Conservation (phyloP, 345 rosid genomes). For the Corchorus capsularis region DNA sequence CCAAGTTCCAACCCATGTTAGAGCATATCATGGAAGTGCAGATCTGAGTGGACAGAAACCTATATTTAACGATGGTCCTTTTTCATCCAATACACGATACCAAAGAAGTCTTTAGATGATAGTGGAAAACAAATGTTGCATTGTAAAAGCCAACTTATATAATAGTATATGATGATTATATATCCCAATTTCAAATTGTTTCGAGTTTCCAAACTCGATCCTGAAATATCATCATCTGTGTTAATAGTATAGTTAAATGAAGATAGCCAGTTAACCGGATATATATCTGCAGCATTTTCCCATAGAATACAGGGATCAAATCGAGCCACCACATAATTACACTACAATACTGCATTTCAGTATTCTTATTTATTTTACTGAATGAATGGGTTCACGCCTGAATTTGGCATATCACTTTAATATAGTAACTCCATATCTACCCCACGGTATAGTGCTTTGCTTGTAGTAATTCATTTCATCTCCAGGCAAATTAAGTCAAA, state of each 20-base stretch:
- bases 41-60: constrained; percentile 38
- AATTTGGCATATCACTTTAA: too few species aligned
- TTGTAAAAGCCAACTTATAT: too few species aligned
- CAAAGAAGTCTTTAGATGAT: constrained; percentile 49
- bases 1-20: constrained; percentile 44
- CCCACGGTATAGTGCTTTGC: not conserved
- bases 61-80: constrained; percentile 30
- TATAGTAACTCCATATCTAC: too few species aligned
- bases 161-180: not conserved
- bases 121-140: not conserved
- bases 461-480: not conserved
- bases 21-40: constrained; percentile 57
- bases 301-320: not conserved
- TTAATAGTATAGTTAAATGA: not conserved
- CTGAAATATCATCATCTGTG: not conserved
- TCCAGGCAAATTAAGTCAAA: not conserved
- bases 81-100: constrained; percentile 35
- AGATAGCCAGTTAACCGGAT: not conserved
- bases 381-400: too few species aligned
- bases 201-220: not conserved
- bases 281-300: not conserved
- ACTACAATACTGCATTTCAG: too few species aligned
- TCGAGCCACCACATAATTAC: too few species aligned
- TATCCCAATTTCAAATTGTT: not conserved
- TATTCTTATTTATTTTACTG: too few species aligned